phyloP scores from a whole-genome alignment of 495 filamentous ascomycete genomes.

The Saxophila tyrrhenica region DNA sequence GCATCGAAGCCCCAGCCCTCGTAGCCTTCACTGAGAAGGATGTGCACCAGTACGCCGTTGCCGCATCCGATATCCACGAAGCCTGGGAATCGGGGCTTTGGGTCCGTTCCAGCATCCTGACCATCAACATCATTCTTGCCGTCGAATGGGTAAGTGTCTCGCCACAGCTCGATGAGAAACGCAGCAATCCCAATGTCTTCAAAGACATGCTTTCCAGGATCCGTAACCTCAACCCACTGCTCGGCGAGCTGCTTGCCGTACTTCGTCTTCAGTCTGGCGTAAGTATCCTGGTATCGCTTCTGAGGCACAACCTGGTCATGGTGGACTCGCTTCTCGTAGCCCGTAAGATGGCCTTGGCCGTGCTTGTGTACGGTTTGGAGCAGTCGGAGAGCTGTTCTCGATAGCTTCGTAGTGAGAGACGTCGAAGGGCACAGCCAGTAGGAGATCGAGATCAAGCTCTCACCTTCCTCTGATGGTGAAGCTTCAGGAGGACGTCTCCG shows the following conservation, averaged over 20 bases:
- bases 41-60: conserved; percentile 83
- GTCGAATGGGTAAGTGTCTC: conserved; percentile 54
- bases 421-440: conserved; percentile 47
- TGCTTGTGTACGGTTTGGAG: conserved; percentile 66
- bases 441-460: conserved; percentile 48
- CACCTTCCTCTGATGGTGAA: neutral
- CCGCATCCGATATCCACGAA: conserved; percentile 96
- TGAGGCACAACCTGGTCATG: conserved; percentile 69
- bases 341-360: conserved; percentile 47
- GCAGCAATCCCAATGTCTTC: conserved; percentile 89
- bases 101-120: neutral
- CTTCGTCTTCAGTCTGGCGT: conserved; percentile 62
- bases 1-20: conserved; percentile 86
- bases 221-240: conserved; percentile 73
- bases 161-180: conserved; percentile 89
- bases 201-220: conserved; percentile 85
- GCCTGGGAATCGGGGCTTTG: conserved; percentile 51
- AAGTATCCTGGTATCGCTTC: conserved; percentile 64
- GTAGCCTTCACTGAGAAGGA: conserved; percentile 75
- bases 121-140: conserved; percentile 11
- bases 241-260: conserved; percentile 58
- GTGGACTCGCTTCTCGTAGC: conserved; percentile 63
- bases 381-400: conserved; percentile 59
- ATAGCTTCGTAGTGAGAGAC: conserved; percentile 39
- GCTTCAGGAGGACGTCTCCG: conserved; percentile 7